These are phyloP conservation scores for Trichosporon asahii DNA, from an alignment of 1,284 basidiomycete genomes.

Conservation along the genomic window DNA sequence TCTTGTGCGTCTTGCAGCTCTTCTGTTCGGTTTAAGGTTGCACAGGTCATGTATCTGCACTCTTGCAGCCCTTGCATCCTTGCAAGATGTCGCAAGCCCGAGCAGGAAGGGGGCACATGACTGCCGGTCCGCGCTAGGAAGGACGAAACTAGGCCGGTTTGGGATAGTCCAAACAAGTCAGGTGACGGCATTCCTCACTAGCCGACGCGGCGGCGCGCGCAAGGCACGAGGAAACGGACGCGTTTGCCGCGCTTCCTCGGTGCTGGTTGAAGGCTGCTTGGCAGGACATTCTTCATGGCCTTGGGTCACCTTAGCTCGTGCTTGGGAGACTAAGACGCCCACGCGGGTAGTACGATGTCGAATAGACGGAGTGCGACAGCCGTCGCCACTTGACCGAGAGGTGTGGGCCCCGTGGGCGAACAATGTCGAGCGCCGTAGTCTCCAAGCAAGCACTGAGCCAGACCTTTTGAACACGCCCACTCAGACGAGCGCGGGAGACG, in stretches of 20 bases:
- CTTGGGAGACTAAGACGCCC: not conserved
- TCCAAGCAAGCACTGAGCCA: too few relatives aligned
- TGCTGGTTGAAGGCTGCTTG: not conserved
- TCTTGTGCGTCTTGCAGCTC: too few relatives aligned
- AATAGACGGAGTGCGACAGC: not conserved
- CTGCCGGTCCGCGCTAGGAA: not conserved
- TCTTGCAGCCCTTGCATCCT: too few relatives aligned
- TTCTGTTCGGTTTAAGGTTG: too few relatives aligned
- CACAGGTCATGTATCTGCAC: not conserved
- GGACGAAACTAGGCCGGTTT: not conserved
- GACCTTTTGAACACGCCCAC: not conserved
- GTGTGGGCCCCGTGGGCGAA: too few relatives aligned
- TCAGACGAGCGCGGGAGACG: not conserved
- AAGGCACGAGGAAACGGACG: too few relatives aligned
- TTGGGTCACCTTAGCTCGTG: not conserved
- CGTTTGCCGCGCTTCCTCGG: not conserved
- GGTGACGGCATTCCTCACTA: not conserved
- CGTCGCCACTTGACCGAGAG: too few relatives aligned
- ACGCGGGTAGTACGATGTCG: not conserved
- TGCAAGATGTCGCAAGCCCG: not conserved
- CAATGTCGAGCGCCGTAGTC: too few relatives aligned
- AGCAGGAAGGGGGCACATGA: not conserved
- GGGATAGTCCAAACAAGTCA: not conserved
- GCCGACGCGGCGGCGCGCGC: not conserved
- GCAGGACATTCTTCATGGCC: not conserved